Percentiles rank a stretch among this genome's conserved stretches.
Conservation (phyloP, 1,139 yeast species). For the Saccharomycopsis phalli region DNA sequence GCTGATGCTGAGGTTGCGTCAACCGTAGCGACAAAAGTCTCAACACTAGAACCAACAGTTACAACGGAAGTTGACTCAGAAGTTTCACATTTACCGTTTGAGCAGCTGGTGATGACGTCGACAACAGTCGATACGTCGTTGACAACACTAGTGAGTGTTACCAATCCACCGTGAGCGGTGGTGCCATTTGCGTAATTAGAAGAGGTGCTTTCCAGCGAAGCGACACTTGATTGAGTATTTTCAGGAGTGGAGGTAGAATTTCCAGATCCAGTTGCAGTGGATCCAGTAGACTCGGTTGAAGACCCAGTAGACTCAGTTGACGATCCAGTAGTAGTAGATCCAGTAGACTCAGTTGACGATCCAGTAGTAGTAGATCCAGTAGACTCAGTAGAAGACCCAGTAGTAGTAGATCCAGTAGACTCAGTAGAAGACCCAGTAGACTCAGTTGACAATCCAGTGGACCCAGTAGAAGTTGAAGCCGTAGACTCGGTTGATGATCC, state of each 20-base stretch:
- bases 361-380: background rate
- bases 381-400: conserved; percentile 6
- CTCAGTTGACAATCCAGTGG: background rate
- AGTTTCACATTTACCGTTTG: conserved; percentile 30
- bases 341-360: conserved; percentile 32
- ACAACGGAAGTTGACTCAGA: conserved; percentile 9
- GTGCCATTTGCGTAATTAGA: background rate
- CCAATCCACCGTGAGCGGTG: background rate
- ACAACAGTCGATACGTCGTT: conserved; percentile 22
- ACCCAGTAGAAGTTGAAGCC: conserved; percentile 2
- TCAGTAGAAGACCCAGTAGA: conserved; percentile 34
- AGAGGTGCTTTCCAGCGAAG: background rate
- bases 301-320: conserved; percentile 26
- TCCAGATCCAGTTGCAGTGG: conserved; percentile 24
- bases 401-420: conserved; percentile 25
- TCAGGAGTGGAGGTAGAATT: conserved; percentile 37
- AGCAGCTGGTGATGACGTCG: conserved; percentile 40
- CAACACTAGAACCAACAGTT: conserved; percentile 4
- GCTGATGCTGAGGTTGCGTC: background rate
- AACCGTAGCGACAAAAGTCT: too few relatives aligned
- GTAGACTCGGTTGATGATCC: conserved; percentile 6
- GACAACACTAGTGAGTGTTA: background rate
- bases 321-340: conserved; percentile 24
- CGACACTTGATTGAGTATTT: conserved; percentile 23
- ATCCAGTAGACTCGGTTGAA: conserved; percentile 32